Evolutionary conservation across 2,329 filamentous ascomycete genomes (phyloP), one percentile per base, ranked within the genome.

Genomic region (Tolypocladium paradoxum): DNA sequence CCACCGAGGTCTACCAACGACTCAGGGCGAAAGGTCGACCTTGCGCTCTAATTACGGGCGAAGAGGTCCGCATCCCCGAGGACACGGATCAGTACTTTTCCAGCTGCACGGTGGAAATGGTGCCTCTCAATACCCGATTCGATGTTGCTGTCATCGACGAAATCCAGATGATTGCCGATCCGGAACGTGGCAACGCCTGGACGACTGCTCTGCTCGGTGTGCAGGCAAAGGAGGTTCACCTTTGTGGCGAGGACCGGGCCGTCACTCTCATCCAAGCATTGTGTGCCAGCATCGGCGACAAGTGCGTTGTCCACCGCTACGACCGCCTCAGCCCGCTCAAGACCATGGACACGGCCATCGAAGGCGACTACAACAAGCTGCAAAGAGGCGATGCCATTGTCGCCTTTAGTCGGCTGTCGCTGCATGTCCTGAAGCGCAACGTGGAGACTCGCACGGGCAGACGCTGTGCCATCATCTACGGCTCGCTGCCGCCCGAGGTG

Each of bases 101-200:
- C 54, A 92, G 90, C 64, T 96, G 93, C 65, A 99, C 93, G 0
- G 93, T 99, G 3, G 93, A 99, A 68, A 99, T 99, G 80, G 70
- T 78, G 8, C 79, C 79, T 1, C 64, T 76, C n/a, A 77, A 72
- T 60, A 59, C 70, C 4, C 66, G 68, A 2, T 82, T 88, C 33
- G 92, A 97, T 43, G 91, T 99, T 36, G 92, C 90, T 1, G 92
- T 99, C 59, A 92, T 99, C 57, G 93, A 99, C 65, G 93, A 99
- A 72, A 97, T 99, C 54, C 93, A 99, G 70, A 97, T 99, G 93
- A 89, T 99, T 60, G 85, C 82, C 18, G 85, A 90, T 62, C 57
- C 67, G 0, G 82, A 89, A 0, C 85, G 93, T 60, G 93, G 95
- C 2, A 95, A 87, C 84, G 91, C 90, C 2, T 99, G 93, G 93